Percentiles rank a stretch among this genome's conserved stretches.
Evolutionary conservation across 768 basidiomycete species (phyloP).

Genomic region (Podaxis carcinomalis): DNA sequence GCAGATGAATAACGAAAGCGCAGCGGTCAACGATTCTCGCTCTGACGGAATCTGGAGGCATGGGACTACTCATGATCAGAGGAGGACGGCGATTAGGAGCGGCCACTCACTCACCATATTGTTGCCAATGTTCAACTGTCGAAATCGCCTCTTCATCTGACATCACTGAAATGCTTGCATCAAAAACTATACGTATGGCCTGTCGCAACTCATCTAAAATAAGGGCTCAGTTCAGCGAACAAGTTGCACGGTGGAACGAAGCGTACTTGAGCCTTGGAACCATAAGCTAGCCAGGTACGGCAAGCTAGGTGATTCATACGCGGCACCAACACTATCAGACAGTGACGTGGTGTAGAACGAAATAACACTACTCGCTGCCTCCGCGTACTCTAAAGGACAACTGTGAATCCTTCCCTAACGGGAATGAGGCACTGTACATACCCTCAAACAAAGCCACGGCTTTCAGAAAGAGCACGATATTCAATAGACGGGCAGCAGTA

Average conservation of each 20-base stretch:
- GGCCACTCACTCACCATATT: slow-evolving; percentile 42
- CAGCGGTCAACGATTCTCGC: slow-evolving; percentile 53
- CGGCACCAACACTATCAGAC: slow-evolving; percentile 50
- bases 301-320: slow-evolving; percentile 66
- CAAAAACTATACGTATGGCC: slow-evolving; percentile 75
- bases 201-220: slow-evolving; percentile 66
- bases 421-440: slow-evolving; percentile 8
- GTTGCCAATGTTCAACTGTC: slow-evolving; percentile 61
- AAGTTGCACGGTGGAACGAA: not conserved
- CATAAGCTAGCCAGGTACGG: slow-evolving; percentile 70
- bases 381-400: slow-evolving; percentile 55
- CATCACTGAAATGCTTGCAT: slow-evolving; percentile 63
- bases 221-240: slow-evolving; percentile 3
- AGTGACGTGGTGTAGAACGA: slow-evolving; percentile 80
- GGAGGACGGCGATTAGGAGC: not conserved
- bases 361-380: slow-evolving; percentile 67
- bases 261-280: slow-evolving; percentile 70
- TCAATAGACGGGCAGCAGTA: slow-evolving; percentile 67
- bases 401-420: not conserved
- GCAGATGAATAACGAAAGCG: slow-evolving; percentile 73
- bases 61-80: slow-evolving; percentile 43
- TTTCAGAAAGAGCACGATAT: slow-evolving; percentile 63
- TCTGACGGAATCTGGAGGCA: slow-evolving; percentile 56
- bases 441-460: slow-evolving; percentile 75
- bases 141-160: slow-evolving; percentile 61